These are phyloP conservation scores for Schizochytrium sp. DNA, from an alignment of 108 stramenopile genomes.

Conservation along the genomic window DNA sequence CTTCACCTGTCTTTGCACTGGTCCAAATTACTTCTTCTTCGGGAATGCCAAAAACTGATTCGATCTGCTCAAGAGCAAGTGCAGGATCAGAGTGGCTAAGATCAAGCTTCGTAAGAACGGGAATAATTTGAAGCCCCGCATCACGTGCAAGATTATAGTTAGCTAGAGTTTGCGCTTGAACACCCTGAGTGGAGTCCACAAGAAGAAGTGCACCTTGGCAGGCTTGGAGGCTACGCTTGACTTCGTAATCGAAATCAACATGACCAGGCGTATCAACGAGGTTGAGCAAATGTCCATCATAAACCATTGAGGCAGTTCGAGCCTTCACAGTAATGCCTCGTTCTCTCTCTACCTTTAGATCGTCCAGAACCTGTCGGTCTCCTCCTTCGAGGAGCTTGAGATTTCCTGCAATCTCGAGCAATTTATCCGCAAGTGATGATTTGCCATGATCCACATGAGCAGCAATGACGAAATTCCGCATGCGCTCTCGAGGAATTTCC, in stretches of 20 bases:
- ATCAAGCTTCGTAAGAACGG: constrained; percentile 98
- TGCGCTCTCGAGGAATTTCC: constrained; percentile 64
- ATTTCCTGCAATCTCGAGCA: constrained; percentile 84
- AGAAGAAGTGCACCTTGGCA: constrained; percentile 99
- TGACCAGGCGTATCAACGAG: constrained; percentile 89
- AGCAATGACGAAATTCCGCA: constrained; percentile 95
- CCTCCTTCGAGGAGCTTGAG: constrained; percentile 46
- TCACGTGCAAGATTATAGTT: constrained; percentile 97
- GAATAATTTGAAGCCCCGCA: constrained; percentile 96
- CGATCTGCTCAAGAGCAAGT: constrained; percentile 89
- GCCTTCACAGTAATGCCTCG: constrained; percentile 98
- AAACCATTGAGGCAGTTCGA: constrained; percentile 93
- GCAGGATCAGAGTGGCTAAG: constrained; percentile 97
- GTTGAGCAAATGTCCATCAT: constrained; percentile 86
- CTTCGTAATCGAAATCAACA: constrained; percentile 97
- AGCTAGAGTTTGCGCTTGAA: constrained; percentile 98
- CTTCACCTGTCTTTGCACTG: constrained; percentile 62
- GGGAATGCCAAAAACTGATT: constrained; percentile 86
- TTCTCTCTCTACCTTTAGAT: constrained; percentile 96
- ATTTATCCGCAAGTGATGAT: constrained; percentile 93
- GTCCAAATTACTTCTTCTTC: constrained; percentile 60
- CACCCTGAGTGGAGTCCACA: constrained; percentile 97
- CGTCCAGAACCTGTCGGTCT: constrained; percentile 90
- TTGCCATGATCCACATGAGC: constrained; percentile 99
- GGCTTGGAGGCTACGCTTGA: constrained; percentile 93